phyloP scores from a whole-genome alignment of 2,329 filamentous ascomycete species.

The Fusarium nanum region DNA sequence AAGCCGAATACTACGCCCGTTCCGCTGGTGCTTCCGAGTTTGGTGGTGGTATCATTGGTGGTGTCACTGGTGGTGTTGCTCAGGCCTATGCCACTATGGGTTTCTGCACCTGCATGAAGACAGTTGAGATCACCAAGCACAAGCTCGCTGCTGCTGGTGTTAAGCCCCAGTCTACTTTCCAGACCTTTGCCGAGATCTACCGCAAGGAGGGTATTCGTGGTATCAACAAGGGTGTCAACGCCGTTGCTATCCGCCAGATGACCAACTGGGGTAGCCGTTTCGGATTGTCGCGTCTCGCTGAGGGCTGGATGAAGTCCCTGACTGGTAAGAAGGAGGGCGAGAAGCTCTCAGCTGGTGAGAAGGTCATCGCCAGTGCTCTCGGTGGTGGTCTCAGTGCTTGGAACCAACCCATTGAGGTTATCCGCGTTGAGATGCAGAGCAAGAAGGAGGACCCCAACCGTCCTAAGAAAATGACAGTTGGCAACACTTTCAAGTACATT shows the following conservation, averaged over 20 bases:
- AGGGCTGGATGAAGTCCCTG: slow-evolving; percentile 82
- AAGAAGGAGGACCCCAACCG: slow-evolving; percentile 98
- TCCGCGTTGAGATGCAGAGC: slow-evolving; percentile 99
- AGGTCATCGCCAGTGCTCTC: slow-evolving; percentile 85
- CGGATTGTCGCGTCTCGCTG: slow-evolving; percentile 90
- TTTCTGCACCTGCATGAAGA: slow-evolving; percentile 99
- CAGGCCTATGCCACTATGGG: slow-evolving; percentile 99
- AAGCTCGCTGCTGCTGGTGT: slow-evolving; percentile 87
- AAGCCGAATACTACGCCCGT: slow-evolving; percentile 95
- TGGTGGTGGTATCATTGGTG: slow-evolving; percentile 86
- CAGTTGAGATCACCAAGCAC: slow-evolving; percentile 98
- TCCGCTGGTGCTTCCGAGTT: slow-evolving; percentile 87
- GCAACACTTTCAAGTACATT: slow-evolving; percentile 87
- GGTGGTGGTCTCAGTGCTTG: slow-evolving; percentile 96
- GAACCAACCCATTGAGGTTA: slow-evolving; percentile 99
- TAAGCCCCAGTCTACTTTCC: slow-evolving; percentile 89
- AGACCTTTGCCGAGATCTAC: slow-evolving; percentile 98
- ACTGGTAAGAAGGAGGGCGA: slow-evolving; percentile 84
- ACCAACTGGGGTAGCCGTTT: slow-evolving; percentile 99
- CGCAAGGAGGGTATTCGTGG: slow-evolving; percentile 91
- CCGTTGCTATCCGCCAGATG: slow-evolving; percentile 97
- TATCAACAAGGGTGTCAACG: slow-evolving; percentile 99
- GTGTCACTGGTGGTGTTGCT: slow-evolving; percentile 93
- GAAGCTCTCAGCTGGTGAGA: slow-evolving; percentile 84
- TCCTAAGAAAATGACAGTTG: slow-evolving; percentile 98